These are phyloP conservation scores for Wallacemonas sp. DNA, from an alignment of 208 protist species.

Conservation along the genomic window DNA sequence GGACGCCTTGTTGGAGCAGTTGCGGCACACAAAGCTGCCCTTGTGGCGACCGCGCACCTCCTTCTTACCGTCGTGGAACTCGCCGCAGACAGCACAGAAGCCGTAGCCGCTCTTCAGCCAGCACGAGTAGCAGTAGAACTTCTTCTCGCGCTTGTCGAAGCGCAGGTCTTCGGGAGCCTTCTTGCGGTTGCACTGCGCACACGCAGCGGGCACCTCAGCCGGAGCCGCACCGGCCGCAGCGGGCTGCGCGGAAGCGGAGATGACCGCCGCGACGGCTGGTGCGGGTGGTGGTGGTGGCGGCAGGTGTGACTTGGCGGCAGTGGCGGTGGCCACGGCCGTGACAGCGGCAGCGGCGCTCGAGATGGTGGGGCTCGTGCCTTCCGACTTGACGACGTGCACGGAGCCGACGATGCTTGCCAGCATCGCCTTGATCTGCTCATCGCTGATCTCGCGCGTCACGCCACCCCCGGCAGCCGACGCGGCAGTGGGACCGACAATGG, in stretches of 20 bases:
- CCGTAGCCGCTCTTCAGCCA: slow-evolving; percentile 67
- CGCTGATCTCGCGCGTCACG: background rate
- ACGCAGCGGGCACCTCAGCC: slow-evolving; percentile 16
- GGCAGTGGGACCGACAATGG: background rate
- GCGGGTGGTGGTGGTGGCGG: background rate
- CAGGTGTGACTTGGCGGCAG: background rate
- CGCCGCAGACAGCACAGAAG: slow-evolving; percentile 64
- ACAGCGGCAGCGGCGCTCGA: background rate
- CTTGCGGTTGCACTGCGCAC: slow-evolving; percentile 54
- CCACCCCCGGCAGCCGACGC: background rate
- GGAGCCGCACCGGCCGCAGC: slow-evolving; percentile 3
- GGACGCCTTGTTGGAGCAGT: slow-evolving; percentile 18
- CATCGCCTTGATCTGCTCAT: slow-evolving; percentile 26
- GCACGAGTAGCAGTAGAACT: slow-evolving; percentile 78
- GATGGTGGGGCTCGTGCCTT: background rate
- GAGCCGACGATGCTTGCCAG: slow-evolving; percentile 71
- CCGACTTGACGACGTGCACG: slow-evolving; percentile 53
- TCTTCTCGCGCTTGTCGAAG: slow-evolving; percentile 44
- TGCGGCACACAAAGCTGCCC: slow-evolving; percentile 49
- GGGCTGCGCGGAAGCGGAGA: background rate
- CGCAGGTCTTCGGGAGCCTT: slow-evolving; percentile 73
- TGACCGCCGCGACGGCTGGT: background rate
- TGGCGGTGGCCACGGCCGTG: background rate
- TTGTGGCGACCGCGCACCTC: slow-evolving; percentile 40
- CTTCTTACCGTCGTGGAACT: slow-evolving; percentile 63